phyloP scores from a whole-genome alignment of 257 asterid species.

The Solanum arcanum region DNA sequence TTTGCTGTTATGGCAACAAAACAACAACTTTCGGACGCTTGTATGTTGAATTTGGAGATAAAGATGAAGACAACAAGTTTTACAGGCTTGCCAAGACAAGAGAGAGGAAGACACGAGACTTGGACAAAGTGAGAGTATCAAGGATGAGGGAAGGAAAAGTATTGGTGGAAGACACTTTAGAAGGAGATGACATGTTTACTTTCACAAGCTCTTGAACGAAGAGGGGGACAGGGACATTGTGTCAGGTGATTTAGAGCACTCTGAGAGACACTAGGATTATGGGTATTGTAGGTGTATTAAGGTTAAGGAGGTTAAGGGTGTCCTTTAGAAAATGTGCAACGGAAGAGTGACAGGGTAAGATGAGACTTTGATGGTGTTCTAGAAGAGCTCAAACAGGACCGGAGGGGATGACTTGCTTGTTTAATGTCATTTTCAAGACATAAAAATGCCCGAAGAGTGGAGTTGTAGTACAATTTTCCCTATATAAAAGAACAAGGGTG shows the following conservation, averaged over 20 bases:
- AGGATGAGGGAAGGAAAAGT: background rate
- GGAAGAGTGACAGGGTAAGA: background rate
- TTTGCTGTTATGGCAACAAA: background rate
- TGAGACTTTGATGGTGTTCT: background rate
- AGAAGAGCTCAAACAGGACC: background rate
- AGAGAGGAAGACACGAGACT: background rate
- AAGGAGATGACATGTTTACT: background rate
- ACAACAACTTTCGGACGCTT: background rate
- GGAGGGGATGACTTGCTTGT: background rate
- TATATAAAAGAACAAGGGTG: background rate
- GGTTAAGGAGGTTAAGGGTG: background rate
- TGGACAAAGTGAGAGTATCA: background rate
- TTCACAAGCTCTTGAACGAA: background rate
- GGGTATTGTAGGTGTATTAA: background rate
- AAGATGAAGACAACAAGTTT: background rate
- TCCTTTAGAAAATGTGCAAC: background rate
- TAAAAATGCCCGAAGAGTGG: background rate
- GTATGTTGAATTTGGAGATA: background rate
- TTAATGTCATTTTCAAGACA: background rate
- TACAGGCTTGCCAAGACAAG: background rate
- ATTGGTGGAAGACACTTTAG: background rate
- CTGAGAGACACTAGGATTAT: background rate
- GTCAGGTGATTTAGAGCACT: background rate
- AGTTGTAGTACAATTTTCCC: background rate
- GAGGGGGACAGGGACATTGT: background rate